A percentile compares a stretch with the other conserved stretches of the same genome.
Conservation (phyloP, 805 yeast genomes). For the Zygotorulaspora danielsina region DNA sequence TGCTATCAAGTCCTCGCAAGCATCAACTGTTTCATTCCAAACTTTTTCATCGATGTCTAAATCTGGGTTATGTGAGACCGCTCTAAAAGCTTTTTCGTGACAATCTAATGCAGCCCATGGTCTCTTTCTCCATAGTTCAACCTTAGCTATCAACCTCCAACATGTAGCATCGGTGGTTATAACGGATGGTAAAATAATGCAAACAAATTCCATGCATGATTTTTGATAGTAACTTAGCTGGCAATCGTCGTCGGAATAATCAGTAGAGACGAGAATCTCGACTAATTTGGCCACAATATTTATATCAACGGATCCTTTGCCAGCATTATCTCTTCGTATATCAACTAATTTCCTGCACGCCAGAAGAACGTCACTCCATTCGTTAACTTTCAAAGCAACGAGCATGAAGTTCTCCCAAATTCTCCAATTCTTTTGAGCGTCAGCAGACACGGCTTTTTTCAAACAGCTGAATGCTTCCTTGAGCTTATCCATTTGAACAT, state of each 20-base stretch:
- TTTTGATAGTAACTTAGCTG: constrained; percentile 59
- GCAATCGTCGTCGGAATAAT: constrained; percentile 41
- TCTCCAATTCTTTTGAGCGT: constrained; percentile 74
- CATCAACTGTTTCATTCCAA: constrained; percentile 78
- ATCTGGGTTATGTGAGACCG: constrained; percentile 60
- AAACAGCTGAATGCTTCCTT: constrained; percentile 83
- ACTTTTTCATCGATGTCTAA: constrained; percentile 53
- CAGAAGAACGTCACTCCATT: constrained; percentile 81
- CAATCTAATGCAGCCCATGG: constrained; percentile 88
- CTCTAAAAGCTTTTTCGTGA: constrained; percentile 81
- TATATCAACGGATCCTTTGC: constrained; percentile 67
- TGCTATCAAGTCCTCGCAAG: constrained; percentile 72
- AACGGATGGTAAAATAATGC: constrained; percentile 61
- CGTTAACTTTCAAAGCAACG: constrained; percentile 75
- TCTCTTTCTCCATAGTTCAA: constrained; percentile 76
- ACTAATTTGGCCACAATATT: constrained; percentile 71
- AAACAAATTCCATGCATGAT: constrained; percentile 66
- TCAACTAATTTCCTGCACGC: constrained; percentile 66
- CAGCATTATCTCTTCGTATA: constrained; percentile 49
- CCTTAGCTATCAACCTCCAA: constrained; percentile 82
- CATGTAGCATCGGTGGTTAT: constrained; percentile 57
- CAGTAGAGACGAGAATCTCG: constrained; percentile 53
- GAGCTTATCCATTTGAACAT: constrained; percentile 57
- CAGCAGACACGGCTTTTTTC: constrained; percentile 71
- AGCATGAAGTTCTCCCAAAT: constrained; percentile 83